Evolutionary conservation across 441 rosid species (phyloP).

Genomic region (Pelargonium australe): DNA sequence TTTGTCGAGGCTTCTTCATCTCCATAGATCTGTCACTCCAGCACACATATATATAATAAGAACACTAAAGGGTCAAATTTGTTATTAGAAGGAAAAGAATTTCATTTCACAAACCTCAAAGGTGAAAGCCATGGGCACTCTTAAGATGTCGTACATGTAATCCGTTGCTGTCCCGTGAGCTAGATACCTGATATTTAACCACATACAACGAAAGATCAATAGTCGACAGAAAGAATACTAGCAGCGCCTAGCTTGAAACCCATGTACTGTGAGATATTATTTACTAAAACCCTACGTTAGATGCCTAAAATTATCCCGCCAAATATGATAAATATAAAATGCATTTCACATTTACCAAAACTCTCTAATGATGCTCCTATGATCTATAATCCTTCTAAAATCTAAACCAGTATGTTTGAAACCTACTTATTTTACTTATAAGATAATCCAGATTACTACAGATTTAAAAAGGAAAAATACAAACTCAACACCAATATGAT

Average conservation of each 20-base stretch:
- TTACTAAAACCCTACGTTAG: neutral
- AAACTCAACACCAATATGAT: too few relatives aligned
- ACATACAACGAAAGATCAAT: neutral
- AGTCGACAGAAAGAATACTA: neutral
- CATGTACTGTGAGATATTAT: neutral
- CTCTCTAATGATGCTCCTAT: neutral
- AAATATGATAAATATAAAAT: too few relatives aligned
- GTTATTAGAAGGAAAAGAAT: slow-evolving; percentile 10
- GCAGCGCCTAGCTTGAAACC: neutral
- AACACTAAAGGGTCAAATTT: slow-evolving; percentile 10
- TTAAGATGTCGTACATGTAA: slow-evolving; percentile 76
- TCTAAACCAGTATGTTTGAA: neutral
- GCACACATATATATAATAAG: slow-evolving; percentile 1
- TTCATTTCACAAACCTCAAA: slow-evolving; percentile 69
- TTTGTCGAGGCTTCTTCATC: slow-evolving; percentile 51
- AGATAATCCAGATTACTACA: neutral
- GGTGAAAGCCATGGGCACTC: slow-evolving; percentile 94
- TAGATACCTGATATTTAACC: slow-evolving; percentile 57
- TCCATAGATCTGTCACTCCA: slow-evolving; percentile 65
- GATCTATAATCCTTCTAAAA: neutral
- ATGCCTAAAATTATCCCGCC: neutral
- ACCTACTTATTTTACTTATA: neutral
- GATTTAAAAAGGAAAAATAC: too few relatives aligned
- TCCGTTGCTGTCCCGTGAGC: slow-evolving; percentile 99
- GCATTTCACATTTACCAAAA: neutral